Percentiles rank a stretch among this genome's conserved stretches.
Evolutionary conservation across 2,329 filamentous ascomycete species (phyloP).

Genomic region (Cladophialophora immunda): DNA sequence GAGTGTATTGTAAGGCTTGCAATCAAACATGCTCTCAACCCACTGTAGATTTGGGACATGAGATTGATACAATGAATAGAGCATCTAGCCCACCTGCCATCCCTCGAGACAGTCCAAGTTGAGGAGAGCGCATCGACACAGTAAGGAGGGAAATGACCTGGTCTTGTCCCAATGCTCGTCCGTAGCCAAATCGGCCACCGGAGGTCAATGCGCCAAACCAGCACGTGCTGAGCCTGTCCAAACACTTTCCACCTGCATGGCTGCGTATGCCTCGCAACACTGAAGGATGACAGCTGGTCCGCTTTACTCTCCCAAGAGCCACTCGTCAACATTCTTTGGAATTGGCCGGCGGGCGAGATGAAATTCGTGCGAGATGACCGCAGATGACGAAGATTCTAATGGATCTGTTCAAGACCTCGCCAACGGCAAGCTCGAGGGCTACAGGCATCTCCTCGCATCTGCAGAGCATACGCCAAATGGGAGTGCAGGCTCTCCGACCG

Average conservation of each 20-base stretch:
- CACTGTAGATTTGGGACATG: background rate
- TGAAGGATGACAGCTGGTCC: conserved; percentile 5
- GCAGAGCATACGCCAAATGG: conserved; percentile 33
- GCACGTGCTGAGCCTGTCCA: conserved; percentile 4
- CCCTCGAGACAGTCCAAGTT: too few relatives aligned
- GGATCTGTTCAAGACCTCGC: conserved; percentile 26
- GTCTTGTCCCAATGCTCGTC: background rate
- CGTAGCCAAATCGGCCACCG: background rate
- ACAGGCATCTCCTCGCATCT: conserved; percentile 28
- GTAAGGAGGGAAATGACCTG: background rate
- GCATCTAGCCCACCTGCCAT: too few relatives aligned
- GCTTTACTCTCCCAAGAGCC: background rate
- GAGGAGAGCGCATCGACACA: background rate
- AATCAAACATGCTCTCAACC: background rate
- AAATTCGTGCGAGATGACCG: conserved; percentile 38
- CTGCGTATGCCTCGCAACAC: background rate
- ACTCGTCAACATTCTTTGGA: background rate
- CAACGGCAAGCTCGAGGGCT: conserved; percentile 34
- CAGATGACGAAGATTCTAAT: conserved; percentile 37
- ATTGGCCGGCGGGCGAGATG: conserved; percentile 29
- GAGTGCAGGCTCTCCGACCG: conserved; percentile 38
- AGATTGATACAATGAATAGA: background rate
- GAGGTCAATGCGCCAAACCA: too few relatives aligned
- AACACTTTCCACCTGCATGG: too few relatives aligned
- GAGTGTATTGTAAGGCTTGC: background rate